Percentiles rank a stretch among this genome's conserved stretches.
Evolutionary conservation across 2,329 filamentous ascomycete genomes (phyloP).

Genomic region (Canariomyces notabilis): DNA sequence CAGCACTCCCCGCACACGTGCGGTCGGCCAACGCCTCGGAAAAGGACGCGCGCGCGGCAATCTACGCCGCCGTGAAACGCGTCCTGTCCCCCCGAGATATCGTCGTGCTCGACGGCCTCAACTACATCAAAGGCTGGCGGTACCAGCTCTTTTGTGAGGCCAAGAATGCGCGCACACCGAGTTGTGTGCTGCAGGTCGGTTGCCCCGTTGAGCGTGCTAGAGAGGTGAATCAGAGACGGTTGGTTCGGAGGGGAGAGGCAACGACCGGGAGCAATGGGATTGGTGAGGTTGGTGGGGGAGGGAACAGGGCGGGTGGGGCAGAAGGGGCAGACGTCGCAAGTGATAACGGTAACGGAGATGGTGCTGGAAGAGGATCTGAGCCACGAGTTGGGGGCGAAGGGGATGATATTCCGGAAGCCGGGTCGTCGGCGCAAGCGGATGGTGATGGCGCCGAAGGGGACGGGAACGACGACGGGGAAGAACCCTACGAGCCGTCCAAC

Average conservation of each 20-base stretch:
- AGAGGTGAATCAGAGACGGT: slow-evolving; percentile 55
- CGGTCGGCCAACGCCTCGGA: slow-evolving; percentile 70
- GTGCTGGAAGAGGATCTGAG: no score
- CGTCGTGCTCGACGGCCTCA: slow-evolving; percentile 73
- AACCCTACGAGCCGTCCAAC: slow-evolving; percentile 51
- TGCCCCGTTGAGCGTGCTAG: slow-evolving; percentile 48
- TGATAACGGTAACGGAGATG: no score
- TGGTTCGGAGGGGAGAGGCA: no score
- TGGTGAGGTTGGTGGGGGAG: not conserved
- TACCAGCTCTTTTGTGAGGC: slow-evolving; percentile 84
- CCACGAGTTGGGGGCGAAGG: no score
- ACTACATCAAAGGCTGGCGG: slow-evolving; percentile 87
- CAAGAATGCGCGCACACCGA: slow-evolving; percentile 71
- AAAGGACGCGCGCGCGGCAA: slow-evolving; percentile 72
- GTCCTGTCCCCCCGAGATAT: slow-evolving; percentile 67
- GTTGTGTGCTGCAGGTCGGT: slow-evolving; percentile 66
- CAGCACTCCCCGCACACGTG: slow-evolving; percentile 49
- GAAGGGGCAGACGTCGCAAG: not conserved
- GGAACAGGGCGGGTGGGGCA: slow-evolving; percentile 30
- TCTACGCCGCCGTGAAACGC: slow-evolving; percentile 75
- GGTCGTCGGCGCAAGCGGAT: no score
- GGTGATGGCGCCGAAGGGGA: slow-evolving; percentile 30
- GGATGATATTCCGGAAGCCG: no score
- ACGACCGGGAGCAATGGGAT: slow-evolving; percentile 19
- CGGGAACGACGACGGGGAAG: slow-evolving; percentile 31